These are phyloP conservation scores for Ophiostoma sp. DNA, from an alignment of 2,329 filamentous ascomycete species.

Conservation along the genomic window DNA sequence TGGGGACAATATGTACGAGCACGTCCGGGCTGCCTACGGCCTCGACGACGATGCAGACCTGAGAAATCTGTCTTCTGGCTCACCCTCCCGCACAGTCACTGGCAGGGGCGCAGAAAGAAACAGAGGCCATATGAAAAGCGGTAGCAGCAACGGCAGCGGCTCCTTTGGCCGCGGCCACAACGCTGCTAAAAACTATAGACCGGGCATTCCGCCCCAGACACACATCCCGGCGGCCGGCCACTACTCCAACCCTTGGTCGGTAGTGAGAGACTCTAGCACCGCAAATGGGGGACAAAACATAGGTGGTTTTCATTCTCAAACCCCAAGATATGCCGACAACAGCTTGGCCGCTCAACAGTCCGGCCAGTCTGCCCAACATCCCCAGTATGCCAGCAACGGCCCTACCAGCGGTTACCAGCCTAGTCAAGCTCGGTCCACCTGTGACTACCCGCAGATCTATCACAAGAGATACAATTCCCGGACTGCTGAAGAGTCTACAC, in stretches of 20 bases:
- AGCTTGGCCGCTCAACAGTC: not conserved
- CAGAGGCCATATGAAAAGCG: not conserved
- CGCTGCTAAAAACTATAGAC: not conserved
- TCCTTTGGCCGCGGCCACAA: not conserved
- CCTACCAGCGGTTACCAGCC: not conserved
- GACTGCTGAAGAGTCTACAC: not conserved
- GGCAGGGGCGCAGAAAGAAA: too few species aligned
- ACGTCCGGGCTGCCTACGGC: slow-evolving; percentile 20
- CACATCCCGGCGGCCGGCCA: too few species aligned
- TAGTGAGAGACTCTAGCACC: too few species aligned
- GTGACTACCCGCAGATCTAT: not conserved
- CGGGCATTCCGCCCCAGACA: not conserved
- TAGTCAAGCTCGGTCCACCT: not conserved
- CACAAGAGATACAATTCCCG: not conserved
- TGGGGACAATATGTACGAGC: slow-evolving; percentile 15
- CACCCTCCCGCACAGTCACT: not conserved
- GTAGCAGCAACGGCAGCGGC: not conserved
- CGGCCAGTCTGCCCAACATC: too few species aligned
- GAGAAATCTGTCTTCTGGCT: not conserved
- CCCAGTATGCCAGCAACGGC: not conserved
- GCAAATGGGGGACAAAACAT: too few species aligned
- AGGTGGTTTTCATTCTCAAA: too few species aligned
- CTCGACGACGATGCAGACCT: slow-evolving; percentile 8
- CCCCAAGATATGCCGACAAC: not conserved
- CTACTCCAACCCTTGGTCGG: too few species aligned